Evolutionary conservation across 202 grass and related monocot species (phyloP).

Genomic region (Brachypodium distachyon): DNA sequence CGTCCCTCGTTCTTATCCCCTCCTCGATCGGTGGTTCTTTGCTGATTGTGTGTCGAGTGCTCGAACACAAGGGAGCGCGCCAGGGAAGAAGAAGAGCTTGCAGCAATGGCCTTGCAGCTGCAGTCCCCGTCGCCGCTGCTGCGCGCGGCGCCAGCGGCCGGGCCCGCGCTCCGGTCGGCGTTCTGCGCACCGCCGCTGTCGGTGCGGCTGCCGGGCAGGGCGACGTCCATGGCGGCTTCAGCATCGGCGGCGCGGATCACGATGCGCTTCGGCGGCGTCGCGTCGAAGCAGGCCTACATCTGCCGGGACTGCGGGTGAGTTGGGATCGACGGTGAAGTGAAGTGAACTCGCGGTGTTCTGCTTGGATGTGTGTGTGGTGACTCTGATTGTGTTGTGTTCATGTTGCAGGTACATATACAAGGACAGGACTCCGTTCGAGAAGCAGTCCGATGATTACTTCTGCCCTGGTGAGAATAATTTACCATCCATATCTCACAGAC

Average conservation of each 20-base stretch:
- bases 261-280: slow-evolving; percentile 45
- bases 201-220: slow-evolving; percentile 22
- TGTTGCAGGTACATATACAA: slow-evolving; percentile 78
- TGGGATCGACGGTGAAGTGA: too few species aligned
- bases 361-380: too few species aligned
- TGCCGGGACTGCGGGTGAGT: slow-evolving; percentile 97
- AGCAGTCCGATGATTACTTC: slow-evolving; percentile 73
- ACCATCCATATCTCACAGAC: too few species aligned
- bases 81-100: not conserved
- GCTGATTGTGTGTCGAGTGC: not conserved
- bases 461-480: slow-evolving; percentile 60
- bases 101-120: slow-evolving; percentile 29
- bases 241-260: slow-evolving; percentile 39
- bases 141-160: slow-evolving; percentile 21
- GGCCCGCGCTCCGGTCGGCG: slow-evolving; percentile 1
- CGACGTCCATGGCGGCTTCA: not conserved
- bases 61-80: not conserved
- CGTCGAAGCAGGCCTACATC: slow-evolving; percentile 79
- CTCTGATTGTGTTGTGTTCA: not conserved
- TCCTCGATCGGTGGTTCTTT: not conserved
- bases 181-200: slow-evolving; percentile 7
- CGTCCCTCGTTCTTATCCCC: slow-evolving; percentile 20
- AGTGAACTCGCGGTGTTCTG: not conserved
- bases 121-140: slow-evolving; percentile 16
- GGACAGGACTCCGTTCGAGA: slow-evolving; percentile 86